A percentile compares a stretch with the other conserved stretches of the same genome.
Evolutionary conservation across 805 yeast species (phyloP).

Genomic region (Danielozyma ontarioensis): DNA sequence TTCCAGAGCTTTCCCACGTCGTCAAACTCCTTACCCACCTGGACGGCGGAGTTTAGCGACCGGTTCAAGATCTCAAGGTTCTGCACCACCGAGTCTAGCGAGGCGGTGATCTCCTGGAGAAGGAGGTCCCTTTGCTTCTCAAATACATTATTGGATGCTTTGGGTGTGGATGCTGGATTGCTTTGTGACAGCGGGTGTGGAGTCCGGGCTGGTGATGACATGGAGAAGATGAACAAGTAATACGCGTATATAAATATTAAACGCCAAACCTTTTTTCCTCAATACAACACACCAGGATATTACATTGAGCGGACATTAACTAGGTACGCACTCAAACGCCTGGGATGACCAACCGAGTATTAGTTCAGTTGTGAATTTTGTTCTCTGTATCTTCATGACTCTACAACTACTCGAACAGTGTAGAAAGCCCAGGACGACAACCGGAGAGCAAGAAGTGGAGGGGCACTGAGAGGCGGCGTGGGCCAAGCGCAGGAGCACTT

Average conservation of each 20-base stretch:
- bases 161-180: constrained; percentile 18
- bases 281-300: neutral
- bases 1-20: constrained; percentile 68
- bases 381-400: constrained; percentile 9
- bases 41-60: constrained; percentile 59
- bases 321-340: constrained; percentile 27
- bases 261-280: neutral
- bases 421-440: constrained; percentile 1
- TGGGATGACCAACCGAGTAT: constrained; percentile 14
- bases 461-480: neutral
- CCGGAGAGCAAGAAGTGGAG: constrained; percentile 1
- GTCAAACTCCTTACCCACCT: constrained; percentile 74
- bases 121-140: constrained; percentile 56
- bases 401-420: constrained; percentile 17
- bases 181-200: too few species aligned
- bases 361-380: constrained; percentile 14
- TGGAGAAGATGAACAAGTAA: neutral
- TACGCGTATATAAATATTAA: too few species aligned
- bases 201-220: too few species aligned
- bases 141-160: constrained; percentile 24
- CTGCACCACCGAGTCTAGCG: constrained; percentile 61
- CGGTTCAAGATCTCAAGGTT: constrained; percentile 63
- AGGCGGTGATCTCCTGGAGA: constrained; percentile 49
- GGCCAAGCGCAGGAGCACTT: too few species aligned
- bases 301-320: constrained; percentile 1